Evolutionary conservation across 192 early-diverging fungal species (phyloP).

Genomic region (Helicostylum pulchrum): DNA sequence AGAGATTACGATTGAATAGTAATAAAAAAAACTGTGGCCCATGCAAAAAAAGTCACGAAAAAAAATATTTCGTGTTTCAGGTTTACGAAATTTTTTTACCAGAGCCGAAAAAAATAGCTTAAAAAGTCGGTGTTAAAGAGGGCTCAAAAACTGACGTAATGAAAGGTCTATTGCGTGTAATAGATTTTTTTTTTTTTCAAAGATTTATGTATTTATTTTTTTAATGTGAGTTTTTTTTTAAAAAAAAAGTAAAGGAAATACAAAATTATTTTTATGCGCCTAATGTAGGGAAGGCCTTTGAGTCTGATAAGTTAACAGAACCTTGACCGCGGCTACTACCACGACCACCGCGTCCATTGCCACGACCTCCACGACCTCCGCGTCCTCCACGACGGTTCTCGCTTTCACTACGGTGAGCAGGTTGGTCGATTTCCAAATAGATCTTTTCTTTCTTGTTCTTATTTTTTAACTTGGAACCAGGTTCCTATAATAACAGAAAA

Average conservation of each 20-base stretch:
- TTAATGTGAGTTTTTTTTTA: neutral
- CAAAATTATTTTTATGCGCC: neutral
- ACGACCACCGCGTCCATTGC: neutral
- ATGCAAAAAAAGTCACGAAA: too few species aligned
- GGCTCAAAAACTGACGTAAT: too few species aligned
- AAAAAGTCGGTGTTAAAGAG: too few species aligned
- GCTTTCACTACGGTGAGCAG: slow-evolving; percentile 4
- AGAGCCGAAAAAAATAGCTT: too few species aligned
- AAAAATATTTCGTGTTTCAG: too few species aligned
- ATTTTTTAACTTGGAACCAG: slow-evolving; percentile 5
- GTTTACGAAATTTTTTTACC: too few species aligned
- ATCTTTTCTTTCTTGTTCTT: slow-evolving; percentile 19
- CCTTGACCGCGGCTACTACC: neutral
- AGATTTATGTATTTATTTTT: slow-evolving; percentile 9
- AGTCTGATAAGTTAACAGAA: slow-evolving; percentile 15
- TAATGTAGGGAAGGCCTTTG: slow-evolving; percentile 9
- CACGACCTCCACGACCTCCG: slow-evolving; percentile 3
- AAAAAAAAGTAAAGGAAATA: slow-evolving; percentile 1
- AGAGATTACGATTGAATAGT: too few species aligned
- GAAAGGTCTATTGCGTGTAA: too few species aligned
- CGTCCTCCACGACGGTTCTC: neutral
- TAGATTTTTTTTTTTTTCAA: too few species aligned
- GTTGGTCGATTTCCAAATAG: slow-evolving; percentile 11
- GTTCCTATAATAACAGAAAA: neutral
- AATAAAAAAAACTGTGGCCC: too few species aligned